phyloP scores from a whole-genome alignment of 2,329 filamentous ascomycete species.

The Tothia fuscella region DNA sequence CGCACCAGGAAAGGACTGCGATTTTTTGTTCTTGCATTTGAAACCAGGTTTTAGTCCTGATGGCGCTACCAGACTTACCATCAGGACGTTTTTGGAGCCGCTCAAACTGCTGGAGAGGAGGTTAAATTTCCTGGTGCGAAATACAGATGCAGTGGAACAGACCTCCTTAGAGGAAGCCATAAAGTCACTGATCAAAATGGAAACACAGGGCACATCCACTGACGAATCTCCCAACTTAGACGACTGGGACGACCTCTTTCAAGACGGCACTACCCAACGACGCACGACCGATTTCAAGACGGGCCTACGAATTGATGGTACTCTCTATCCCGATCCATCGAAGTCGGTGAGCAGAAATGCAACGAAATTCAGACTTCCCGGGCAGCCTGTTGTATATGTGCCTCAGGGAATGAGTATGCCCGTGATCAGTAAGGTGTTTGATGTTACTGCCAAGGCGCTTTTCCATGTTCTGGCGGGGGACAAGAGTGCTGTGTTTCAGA shows the following conservation, averaged over 20 bases:
- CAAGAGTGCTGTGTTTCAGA: slow-evolving; percentile 86
- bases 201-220: slow-evolving; percentile 36
- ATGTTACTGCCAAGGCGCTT: slow-evolving; percentile 83
- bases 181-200: slow-evolving; percentile 61
- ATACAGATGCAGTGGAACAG: slow-evolving; percentile 60
- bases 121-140: slow-evolving; percentile 74
- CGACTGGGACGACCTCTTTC: slow-evolving; percentile 78
- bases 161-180: slow-evolving; percentile 54
- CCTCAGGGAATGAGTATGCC: slow-evolving; percentile 69
- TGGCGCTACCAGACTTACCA: slow-evolving; percentile 61
- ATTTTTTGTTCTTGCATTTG: slow-evolving; percentile 80
- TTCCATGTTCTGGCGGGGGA: slow-evolving; percentile 97
- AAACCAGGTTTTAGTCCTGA: slow-evolving; percentile 44
- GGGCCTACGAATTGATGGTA: slow-evolving; percentile 50
- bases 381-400: slow-evolving; percentile 69
- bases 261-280: slow-evolving; percentile 38
- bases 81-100: slow-evolving; percentile 90
- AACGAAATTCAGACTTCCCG: slow-evolving; percentile 70
- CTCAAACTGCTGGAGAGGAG: slow-evolving; percentile 70
- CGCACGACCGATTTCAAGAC: slow-evolving; percentile 40
- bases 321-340: slow-evolving; percentile 32
- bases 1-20: slow-evolving; percentile 79
- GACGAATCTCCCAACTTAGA: slow-evolving; percentile 58
- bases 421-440: slow-evolving; percentile 70
- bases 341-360: slow-evolving; percentile 33